A percentile compares a stretch with the other conserved stretches of the same genome.
Conservation (phyloP, 257 asterid species). For the Nicotiana knightiana region DNA sequence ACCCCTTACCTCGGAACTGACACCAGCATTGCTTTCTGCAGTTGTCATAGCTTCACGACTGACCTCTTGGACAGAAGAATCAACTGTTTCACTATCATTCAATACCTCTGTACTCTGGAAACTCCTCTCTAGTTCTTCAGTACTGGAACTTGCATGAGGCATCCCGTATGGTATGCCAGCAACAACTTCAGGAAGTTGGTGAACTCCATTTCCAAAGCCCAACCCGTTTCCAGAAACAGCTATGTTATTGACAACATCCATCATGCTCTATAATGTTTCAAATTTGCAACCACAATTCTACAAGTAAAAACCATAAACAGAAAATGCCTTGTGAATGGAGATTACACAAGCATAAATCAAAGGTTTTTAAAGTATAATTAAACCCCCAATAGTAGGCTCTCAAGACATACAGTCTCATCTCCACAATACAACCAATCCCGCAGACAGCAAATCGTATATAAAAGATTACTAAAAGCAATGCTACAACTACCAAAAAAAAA, state of each 20-base stretch:
- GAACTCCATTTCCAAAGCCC: constrained; percentile 24
- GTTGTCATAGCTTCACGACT: constrained; percentile 4
- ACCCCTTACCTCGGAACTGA: constrained; percentile 19
- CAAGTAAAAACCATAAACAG: background rate
- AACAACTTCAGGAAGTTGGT: constrained; percentile 19
- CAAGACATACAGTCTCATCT: background rate
- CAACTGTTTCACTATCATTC: constrained; percentile 18
- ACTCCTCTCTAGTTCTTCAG: constrained; percentile 17
- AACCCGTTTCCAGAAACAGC: constrained; percentile 24
- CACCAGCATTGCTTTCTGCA: constrained; percentile 15
- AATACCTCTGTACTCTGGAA: constrained; percentile 14
- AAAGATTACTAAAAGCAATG: background rate
- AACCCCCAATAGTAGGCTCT: background rate
- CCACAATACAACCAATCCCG: background rate
- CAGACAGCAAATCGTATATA: background rate
- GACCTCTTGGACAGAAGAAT: constrained; percentile 10
- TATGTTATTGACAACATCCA: constrained; percentile 26
- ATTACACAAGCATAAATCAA: background rate
- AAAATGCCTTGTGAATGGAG: background rate
- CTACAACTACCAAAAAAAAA: background rate
- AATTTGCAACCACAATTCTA: background rate
- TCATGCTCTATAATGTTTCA: constrained; percentile 11
- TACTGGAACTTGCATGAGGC: constrained; percentile 13
- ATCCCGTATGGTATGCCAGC: constrained; percentile 15
- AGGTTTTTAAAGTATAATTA: background rate